Percentiles rank a stretch among this genome's conserved stretches.
Conservation (phyloP, 768 basidiomycete species). For the Calocybe indica region DNA sequence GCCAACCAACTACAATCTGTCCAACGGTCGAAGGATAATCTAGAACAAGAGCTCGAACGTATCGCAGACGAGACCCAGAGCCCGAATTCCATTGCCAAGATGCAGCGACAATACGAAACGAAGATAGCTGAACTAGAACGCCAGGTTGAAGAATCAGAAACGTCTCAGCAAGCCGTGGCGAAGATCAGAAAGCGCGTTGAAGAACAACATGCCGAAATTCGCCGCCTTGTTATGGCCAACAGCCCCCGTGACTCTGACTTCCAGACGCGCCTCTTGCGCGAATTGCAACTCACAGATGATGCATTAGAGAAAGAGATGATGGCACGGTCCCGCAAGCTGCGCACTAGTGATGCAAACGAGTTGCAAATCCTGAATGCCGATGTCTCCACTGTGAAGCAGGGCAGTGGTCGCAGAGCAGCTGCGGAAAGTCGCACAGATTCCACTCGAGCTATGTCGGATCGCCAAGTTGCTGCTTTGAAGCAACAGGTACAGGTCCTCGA, state of each 20-base stretch:
- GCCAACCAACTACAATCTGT: conserved; percentile 45
- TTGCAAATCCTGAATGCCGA: conserved; percentile 34
- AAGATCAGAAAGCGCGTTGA: conserved; percentile 59
- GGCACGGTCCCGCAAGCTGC: conserved; percentile 26
- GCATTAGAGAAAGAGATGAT: conserved; percentile 48
- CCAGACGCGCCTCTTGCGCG: conserved; percentile 54
- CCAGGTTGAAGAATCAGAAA: conserved; percentile 52
- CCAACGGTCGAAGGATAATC: conserved; percentile 56
- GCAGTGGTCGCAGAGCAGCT: conserved; percentile 22
- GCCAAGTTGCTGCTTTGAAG: conserved; percentile 45
- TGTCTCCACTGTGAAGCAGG: conserved; percentile 29
- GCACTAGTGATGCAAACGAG: conserved; percentile 27
- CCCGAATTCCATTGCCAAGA: conserved; percentile 46
- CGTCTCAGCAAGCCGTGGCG: conserved; percentile 39
- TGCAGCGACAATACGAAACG: conserved; percentile 59
- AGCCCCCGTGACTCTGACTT: conserved; percentile 56
- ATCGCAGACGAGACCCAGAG: conserved; percentile 57
- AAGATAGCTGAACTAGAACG: conserved; percentile 58
- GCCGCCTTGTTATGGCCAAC: conserved; percentile 53
- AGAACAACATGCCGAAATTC: conserved; percentile 67
- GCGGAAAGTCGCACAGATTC: conserved; percentile 24
- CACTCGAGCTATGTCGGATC: conserved; percentile 29
- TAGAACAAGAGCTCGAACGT: conserved; percentile 63
- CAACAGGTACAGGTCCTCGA: conserved; percentile 66
- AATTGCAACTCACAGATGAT: conserved; percentile 58